Evolutionary conservation across 768 basidiomycete genomes (phyloP).

Genomic region (Boletus tylopilopsis): DNA sequence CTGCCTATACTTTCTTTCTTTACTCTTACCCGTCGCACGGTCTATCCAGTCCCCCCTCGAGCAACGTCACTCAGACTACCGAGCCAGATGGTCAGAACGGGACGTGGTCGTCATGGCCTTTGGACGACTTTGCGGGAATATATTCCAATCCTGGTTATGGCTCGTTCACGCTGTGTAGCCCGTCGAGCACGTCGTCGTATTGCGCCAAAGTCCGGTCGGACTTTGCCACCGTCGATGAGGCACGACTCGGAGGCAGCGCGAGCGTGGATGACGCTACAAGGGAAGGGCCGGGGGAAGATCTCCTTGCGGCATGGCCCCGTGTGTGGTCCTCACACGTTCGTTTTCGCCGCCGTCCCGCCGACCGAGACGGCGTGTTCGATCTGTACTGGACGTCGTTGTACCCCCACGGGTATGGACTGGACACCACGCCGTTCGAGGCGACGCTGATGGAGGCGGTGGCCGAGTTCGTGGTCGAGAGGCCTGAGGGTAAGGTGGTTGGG

Average conservation of each 20-base stretch:
- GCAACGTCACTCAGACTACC: too few relatives aligned
- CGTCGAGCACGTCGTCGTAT: constrained; percentile 18
- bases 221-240: constrained; percentile 27
- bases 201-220: constrained; percentile 24
- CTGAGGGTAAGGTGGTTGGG: constrained; percentile 28
- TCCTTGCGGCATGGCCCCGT: constrained; percentile 33
- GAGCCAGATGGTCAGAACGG: not conserved
- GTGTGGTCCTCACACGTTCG: constrained; percentile 39
- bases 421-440: constrained; percentile 31
- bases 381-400: constrained; percentile 28
- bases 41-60: not conserved
- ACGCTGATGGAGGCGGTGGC: constrained; percentile 4
- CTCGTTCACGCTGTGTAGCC: constrained; percentile 35
- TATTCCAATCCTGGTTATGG: constrained; percentile 39
- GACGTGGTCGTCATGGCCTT: not conserved
- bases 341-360: constrained; percentile 19
- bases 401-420: constrained; percentile 37
- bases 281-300: too few relatives aligned
- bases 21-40: too few relatives aligned
- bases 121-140: constrained; percentile 34
- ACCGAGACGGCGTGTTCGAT: constrained; percentile 18
- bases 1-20: too few relatives aligned
- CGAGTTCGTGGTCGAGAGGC: constrained; percentile 25
- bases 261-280: too few relatives aligned
- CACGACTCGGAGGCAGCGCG: not conserved